These are phyloP conservation scores for Coemansia sp. DNA, from an alignment of 192 early-diverging fungal species.

Conservation along the genomic window DNA sequence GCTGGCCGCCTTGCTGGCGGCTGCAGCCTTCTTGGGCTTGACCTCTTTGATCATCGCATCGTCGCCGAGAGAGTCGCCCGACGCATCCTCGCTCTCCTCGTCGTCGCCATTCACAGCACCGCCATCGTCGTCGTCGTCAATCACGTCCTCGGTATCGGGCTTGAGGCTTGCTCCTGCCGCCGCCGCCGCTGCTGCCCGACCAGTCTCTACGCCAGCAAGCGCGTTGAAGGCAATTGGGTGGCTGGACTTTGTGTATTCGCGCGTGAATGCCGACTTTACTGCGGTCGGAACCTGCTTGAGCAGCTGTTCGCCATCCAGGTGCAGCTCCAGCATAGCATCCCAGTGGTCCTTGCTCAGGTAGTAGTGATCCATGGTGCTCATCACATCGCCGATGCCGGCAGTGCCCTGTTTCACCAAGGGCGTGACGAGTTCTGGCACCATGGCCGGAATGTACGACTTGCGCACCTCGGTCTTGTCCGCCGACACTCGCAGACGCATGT, in stretches of 20 bases:
- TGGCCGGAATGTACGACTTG: constrained; percentile 76
- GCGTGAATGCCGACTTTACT: constrained; percentile 78
- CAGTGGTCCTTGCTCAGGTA: constrained; percentile 83
- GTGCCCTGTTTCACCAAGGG: constrained; percentile 32
- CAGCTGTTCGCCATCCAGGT: constrained; percentile 55
- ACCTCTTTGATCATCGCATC: constrained; percentile 12
- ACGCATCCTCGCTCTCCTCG: constrained; percentile 1
- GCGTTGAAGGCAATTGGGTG: constrained; percentile 35
- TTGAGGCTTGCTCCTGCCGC: constrained; percentile 4
- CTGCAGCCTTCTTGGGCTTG: neutral
- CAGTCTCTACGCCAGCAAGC: constrained; percentile 6
- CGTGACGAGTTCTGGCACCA: constrained; percentile 32
- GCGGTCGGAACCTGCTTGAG: constrained; percentile 56
- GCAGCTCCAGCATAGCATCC: constrained; percentile 81
- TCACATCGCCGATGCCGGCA: constrained; percentile 66
- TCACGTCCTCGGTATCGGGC: constrained; percentile 24
- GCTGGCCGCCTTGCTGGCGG: neutral
- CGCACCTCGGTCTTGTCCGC: constrained; percentile 84
- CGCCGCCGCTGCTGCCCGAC: constrained; percentile 8
- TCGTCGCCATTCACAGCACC: neutral
- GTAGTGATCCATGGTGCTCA: constrained; percentile 88
- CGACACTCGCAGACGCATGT: constrained; percentile 76
- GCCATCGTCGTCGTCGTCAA: constrained; percentile 28
- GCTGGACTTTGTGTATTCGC: constrained; percentile 53
- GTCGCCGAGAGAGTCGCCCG: constrained; percentile 8